phyloP scores from a whole-genome alignment of 352 stramenopile genomes.

The Phytophthora rubi region DNA sequence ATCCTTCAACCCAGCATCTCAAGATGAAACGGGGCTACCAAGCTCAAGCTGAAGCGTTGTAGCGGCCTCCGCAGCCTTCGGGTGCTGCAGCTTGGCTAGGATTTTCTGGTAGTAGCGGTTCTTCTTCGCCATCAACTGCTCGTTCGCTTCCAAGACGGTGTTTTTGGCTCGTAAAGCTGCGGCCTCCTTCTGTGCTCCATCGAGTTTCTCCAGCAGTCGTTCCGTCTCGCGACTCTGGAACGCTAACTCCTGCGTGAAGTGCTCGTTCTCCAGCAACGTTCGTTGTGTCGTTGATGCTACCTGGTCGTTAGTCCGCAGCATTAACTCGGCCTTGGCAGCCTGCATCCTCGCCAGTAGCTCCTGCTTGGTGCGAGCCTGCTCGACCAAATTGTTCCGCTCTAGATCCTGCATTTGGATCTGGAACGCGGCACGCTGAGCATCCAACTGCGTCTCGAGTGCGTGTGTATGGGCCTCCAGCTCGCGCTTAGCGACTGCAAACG shows the following conservation, averaged over 20 bases:
- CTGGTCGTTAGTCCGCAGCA: constrained; percentile 69
- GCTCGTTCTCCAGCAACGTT: constrained; percentile 84
- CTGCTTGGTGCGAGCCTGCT: constrained; percentile 74
- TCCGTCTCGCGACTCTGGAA: constrained; percentile 81
- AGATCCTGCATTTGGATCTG: constrained; percentile 48
- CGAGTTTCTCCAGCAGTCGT: constrained; percentile 57
- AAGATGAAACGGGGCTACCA: background rate
- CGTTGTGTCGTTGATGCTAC: constrained; percentile 74
- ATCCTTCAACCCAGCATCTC: constrained; percentile 9
- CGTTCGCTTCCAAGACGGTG: constrained; percentile 59
- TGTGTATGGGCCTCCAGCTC: constrained; percentile 49
- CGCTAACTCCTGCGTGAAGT: constrained; percentile 73
- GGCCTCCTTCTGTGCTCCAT: constrained; percentile 54
- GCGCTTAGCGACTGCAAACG: constrained; percentile 62
- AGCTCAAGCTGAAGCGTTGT: constrained; percentile 17
- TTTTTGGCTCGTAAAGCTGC: constrained; percentile 52
- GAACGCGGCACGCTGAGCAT: constrained; percentile 33
- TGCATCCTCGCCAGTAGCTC: constrained; percentile 66
- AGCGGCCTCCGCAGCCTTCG: background rate
- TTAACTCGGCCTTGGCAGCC: constrained; percentile 59
- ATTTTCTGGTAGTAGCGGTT: constrained; percentile 79
- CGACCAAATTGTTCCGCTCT: constrained; percentile 66
- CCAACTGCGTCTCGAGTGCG: constrained; percentile 47
- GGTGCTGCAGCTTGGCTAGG: constrained; percentile 55
- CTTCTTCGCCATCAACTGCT: constrained; percentile 65